These are phyloP conservation scores for Torulaspora quercuum DNA, from an alignment of 805 yeast genomes.

Conservation along the genomic window DNA sequence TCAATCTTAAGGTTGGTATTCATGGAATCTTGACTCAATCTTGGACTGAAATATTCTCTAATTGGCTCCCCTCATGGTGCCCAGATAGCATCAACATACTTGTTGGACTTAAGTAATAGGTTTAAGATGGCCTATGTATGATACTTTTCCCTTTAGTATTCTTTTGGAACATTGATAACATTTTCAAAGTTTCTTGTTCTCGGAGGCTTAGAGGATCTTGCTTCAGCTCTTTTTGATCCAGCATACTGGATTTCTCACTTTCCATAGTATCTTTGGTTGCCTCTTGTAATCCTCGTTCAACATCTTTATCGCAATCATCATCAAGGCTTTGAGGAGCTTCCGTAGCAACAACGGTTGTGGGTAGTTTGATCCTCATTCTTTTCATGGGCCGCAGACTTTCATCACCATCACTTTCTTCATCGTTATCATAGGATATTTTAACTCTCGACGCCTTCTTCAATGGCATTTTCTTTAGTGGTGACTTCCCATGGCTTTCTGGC, in stretches of 20 bases:
- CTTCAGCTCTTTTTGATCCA: not conserved
- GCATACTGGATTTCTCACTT: conserved; percentile 2
- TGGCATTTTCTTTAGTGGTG: conserved; percentile 9
- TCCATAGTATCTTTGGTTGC: too few species aligned
- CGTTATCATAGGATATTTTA: conserved; percentile 40
- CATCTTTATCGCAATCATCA: not conserved
- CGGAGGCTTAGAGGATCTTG: conserved; percentile 11
- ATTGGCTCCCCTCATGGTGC: too few species aligned
- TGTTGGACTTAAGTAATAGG: too few species aligned
- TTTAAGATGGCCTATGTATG: too few species aligned
- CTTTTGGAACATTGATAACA: conserved; percentile 21
- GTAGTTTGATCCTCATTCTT: conserved; percentile 17
- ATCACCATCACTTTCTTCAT: conserved; percentile 41
- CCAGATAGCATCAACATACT: too few species aligned
- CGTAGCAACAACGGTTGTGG: conserved; percentile 8
- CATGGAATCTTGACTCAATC: too few species aligned
- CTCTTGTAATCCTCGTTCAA: too few species aligned
- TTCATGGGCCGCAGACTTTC: conserved; percentile 20
- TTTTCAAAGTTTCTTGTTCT: conserved; percentile 21
- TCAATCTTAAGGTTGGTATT: too few species aligned
- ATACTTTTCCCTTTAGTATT: conserved; percentile 16
- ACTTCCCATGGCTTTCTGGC: conserved; percentile 4
- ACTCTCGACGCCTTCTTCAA: conserved; percentile 34
- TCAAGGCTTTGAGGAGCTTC: not conserved
- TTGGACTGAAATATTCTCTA: too few species aligned